phyloP scores from a whole-genome alignment of 768 basidiomycete genomes.

The Naganishia friedmannii region DNA sequence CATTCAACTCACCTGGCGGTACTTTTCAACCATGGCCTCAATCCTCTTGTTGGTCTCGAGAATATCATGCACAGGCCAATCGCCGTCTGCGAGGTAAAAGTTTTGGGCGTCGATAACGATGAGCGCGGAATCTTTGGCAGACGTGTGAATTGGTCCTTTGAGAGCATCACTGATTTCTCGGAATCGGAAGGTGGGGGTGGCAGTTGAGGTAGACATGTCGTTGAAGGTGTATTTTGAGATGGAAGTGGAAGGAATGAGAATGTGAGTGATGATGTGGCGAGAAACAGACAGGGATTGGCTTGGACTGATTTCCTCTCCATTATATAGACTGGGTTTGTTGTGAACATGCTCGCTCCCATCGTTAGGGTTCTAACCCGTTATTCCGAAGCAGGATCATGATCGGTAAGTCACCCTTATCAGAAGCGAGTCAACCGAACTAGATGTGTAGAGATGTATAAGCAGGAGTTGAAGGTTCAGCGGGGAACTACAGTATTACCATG shows the following conservation, averaged over 20 bases:
- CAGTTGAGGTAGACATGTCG: no score
- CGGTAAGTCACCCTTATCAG: no score
- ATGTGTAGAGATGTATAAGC: no score
- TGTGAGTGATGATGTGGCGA: background rate
- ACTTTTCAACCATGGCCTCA: background rate
- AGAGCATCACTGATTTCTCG: background rate
- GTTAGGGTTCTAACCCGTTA: no score
- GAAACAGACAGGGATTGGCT: no score
- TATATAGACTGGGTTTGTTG: no score
- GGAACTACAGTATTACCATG: no score
- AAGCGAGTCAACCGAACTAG: no score
- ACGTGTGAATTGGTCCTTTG: background rate
- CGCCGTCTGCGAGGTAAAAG: conserved; percentile 11
- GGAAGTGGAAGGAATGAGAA: background rate
- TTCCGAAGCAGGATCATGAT: no score
- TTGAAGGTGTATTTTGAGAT: background rate
- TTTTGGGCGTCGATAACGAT: conserved; percentile 22
- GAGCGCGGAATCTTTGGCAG: conserved; percentile 9
- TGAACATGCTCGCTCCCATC: no score
- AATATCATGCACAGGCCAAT: conserved; percentile 14
- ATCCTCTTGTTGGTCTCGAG: conserved; percentile 8
- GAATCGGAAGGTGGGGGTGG: conserved; percentile 20
- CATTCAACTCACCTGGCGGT: background rate
- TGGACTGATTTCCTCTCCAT: no score
- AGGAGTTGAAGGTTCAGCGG: no score